These are phyloP conservation scores for Neoboletus brunneissimus DNA, from an alignment of 768 basidiomycete genomes.

Conservation along the genomic window DNA sequence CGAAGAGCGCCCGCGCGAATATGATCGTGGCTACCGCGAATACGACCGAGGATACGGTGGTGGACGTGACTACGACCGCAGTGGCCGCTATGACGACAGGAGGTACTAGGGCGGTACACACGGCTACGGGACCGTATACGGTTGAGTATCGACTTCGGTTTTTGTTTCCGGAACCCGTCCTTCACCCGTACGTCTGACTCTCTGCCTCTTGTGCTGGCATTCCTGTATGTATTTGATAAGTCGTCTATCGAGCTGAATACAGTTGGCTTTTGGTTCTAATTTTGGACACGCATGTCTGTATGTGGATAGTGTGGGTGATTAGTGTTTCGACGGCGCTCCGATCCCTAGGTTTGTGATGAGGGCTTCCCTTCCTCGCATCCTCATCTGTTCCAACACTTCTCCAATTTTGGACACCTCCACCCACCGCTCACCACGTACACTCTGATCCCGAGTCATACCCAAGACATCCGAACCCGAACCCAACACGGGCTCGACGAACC, in stretches of 20 bases:
- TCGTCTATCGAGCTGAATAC: constrained; percentile 20
- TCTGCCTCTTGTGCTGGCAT: constrained; percentile 4
- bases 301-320: too few relatives aligned
- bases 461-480: background rate
- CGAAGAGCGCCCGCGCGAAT: constrained; percentile 33
- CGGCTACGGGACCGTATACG: background rate
- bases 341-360: constrained; percentile 66
- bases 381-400: constrained; percentile 69
- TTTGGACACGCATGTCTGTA: background rate
- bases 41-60: constrained; percentile 37
- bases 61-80: constrained; percentile 39
- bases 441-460: background rate
- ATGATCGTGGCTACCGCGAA: constrained; percentile 41
- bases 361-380: constrained; percentile 49
- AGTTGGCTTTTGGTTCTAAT: constrained; percentile 4
- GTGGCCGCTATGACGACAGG: constrained; percentile 42
- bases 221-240: constrained; percentile 25
- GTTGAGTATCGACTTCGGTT: constrained; percentile 1
- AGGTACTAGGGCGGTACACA: constrained; percentile 33
- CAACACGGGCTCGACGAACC: background rate
- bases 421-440: constrained; percentile 37
- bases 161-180: background rate
- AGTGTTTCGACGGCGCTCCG: constrained; percentile 36
- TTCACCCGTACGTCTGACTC: background rate
- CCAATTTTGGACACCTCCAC: constrained; percentile 66